Evolutionary conservation across 1,284 basidiomycete species (phyloP), one percentile per base, ranked within the genome.

Genomic region (Afroboletus lepidellus): DNA sequence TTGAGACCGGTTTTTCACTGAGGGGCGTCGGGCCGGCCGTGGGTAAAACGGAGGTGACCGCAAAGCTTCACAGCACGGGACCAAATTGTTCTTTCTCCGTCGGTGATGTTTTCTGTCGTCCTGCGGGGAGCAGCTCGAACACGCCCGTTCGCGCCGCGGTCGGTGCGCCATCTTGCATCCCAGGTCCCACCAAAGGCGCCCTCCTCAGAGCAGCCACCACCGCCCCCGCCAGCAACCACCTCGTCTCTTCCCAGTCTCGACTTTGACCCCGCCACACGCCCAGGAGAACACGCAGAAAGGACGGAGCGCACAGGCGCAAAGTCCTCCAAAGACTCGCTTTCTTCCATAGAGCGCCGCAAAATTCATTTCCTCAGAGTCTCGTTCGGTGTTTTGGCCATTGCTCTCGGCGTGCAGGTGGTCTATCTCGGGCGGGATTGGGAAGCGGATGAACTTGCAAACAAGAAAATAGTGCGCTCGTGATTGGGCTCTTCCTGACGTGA

Each of bases 261-360:
- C 63, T 81, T 84, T 54, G 73, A 77, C n/a, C 81, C 81, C 2
- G 64, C 71, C 20, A 76, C 76, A 55, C 51, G 43, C 34, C 1
- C n/a, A 1, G 65, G 64, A 3, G 65, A 65, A 2, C 62, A 54
- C 8, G 30, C 49, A 24, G 54, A 54, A 34, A 53, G 66, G 46
- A 51, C 57, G 25, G 65, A 69, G 32, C 70, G 79, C 41, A 90
- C 88, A 0, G 87, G 88, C 20, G 90, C 90, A 47, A 77, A 75
- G 62, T 90, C 87, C 2, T 84, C 86, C 2, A 85, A 82, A 58
- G 83, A 83, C 48, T 81, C 83, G 3, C 71, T 87, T 51, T 87
- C 88, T 20, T 84, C 84, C 49, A 85, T 84, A 51, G 92, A 94
- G 68, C 77, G 80, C 57, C 77, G 77, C 60, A 76, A 89, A 54